Evolutionary conservation across 768 basidiomycete species (phyloP).

Genomic region (Cantharellus anzutake): DNA sequence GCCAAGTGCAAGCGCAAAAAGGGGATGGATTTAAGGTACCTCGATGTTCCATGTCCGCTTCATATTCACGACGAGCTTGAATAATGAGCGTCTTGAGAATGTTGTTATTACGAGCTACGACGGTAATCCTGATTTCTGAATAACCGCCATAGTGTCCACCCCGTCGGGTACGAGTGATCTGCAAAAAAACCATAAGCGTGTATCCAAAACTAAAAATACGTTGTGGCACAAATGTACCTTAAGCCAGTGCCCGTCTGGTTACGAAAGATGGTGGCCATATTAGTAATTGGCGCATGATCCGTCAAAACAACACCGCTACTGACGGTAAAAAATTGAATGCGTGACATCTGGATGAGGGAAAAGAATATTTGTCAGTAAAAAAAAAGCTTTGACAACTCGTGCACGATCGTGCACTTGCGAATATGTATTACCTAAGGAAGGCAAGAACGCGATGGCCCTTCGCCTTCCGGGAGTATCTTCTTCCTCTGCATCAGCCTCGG

Average conservation of each 20-base stretch:
- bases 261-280: background rate
- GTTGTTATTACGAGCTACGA: conserved; percentile 75
- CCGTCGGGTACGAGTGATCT: conserved; percentile 19
- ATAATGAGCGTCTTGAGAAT: conserved; percentile 73
- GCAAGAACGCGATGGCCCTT: conserved; percentile 59
- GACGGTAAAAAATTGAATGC: conserved; percentile 71
- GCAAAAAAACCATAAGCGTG: background rate
- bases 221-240: conserved; percentile 25
- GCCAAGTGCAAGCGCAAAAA: background rate
- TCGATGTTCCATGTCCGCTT: conserved; percentile 79
- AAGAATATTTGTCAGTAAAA: background rate
- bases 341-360: conserved; percentile 39
- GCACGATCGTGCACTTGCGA: background rate
- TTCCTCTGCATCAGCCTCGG: conserved; percentile 54
- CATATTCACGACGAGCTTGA: conserved; percentile 75
- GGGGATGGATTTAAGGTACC: background rate
- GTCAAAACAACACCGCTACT: background rate
- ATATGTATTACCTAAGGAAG: conserved; percentile 17
- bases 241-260: conserved; percentile 39
- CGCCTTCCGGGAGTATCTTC: conserved; percentile 41
- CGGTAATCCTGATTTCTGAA: conserved; percentile 63
- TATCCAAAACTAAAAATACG: background rate
- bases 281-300: background rate
- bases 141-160: conserved; percentile 31
- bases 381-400: background rate